Percentiles rank a stretch among this genome's conserved stretches.
phyloP scores from a whole-genome alignment of 139 green algal species.

The Marvania coccoides region DNA sequence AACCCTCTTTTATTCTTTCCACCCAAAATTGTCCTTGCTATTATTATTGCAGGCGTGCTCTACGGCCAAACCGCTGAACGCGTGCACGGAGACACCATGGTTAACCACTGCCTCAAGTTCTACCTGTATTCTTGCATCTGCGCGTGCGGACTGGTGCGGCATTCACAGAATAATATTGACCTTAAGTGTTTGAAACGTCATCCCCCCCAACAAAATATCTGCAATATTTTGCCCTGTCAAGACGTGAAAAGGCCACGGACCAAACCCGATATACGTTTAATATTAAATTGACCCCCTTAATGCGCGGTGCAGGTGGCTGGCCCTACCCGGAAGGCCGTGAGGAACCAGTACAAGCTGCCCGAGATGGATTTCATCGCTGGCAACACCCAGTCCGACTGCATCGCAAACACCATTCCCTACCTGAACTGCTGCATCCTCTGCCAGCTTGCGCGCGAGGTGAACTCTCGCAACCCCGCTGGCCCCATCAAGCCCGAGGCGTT shows the following conservation, averaged over 20 bases:
- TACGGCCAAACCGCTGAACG: background rate
- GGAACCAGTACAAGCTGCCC: background rate
- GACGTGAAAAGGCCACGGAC: too few relatives aligned
- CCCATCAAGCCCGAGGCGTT: constrained; percentile 2
- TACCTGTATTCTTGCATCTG: constrained; percentile 5
- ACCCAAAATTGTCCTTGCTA: background rate
- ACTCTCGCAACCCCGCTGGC: background rate
- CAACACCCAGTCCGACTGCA: constrained; percentile 7
- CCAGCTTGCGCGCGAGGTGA: background rate
- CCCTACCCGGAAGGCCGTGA: background rate
- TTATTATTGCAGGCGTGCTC: background rate
- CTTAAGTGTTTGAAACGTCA: too few relatives aligned
- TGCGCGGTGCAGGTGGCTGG: too few relatives aligned
- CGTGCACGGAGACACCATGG: background rate
- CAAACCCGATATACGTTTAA: too few relatives aligned
- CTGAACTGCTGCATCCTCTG: background rate
- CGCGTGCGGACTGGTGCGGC: constrained; percentile 1
- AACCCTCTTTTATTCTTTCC: background rate
- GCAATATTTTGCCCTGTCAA: too few relatives aligned
- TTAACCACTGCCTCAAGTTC: constrained; percentile 3
- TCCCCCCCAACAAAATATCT: too few relatives aligned
- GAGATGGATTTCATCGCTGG: background rate
- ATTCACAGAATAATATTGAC: too few relatives aligned
- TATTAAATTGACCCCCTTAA: too few relatives aligned
- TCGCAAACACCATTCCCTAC: constrained; percentile 2